Conservation (phyloP, 2,329 filamentous ascomycete genomes). For the Diaporthe sp. region DNA sequence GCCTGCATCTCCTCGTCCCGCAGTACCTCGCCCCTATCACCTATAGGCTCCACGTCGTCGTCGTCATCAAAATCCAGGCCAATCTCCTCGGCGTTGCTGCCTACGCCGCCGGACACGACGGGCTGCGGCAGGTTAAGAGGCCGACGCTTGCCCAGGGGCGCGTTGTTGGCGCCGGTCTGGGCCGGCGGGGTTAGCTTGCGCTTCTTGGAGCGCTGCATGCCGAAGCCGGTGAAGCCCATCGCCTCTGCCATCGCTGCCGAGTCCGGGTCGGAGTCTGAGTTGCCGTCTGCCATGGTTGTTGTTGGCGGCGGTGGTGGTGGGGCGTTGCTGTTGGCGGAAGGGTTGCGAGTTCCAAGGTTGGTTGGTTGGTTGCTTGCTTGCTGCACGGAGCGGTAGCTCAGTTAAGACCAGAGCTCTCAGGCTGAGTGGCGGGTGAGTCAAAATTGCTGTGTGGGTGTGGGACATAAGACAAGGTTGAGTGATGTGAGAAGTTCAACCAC, state of each 20-base stretch:
- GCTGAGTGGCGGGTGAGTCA: no score
- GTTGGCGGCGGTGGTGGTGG: not conserved
- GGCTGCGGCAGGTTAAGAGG: constrained; percentile 38
- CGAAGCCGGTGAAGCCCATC: constrained; percentile 83
- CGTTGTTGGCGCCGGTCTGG: constrained; percentile 56
- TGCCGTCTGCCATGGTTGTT: constrained; percentile 35
- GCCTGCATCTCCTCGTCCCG: constrained; percentile 38
- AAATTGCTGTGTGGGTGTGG: not conserved
- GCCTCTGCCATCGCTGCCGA: constrained; percentile 72
- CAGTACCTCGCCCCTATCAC: constrained; percentile 23
- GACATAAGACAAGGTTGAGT: no score
- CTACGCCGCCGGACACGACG: constrained; percentile 31
- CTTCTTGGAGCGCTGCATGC: constrained; percentile 71
- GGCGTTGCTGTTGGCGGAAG: no score
- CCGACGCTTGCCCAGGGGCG: constrained; percentile 54
- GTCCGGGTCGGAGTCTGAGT: constrained; percentile 42
- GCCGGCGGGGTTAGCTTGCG: constrained; percentile 72
- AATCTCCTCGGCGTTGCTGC: constrained; percentile 60
- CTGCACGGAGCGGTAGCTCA: not conserved
- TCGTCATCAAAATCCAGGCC: constrained; percentile 54
- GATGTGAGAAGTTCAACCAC: not conserved
- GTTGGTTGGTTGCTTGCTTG: not conserved
- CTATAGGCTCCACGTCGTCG: constrained; percentile 39
- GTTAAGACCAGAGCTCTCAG: not conserved
- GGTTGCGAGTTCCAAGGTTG: no score